Base-by-base conservation (phyloP, 2,329 filamentous ascomycete genomes). In the Sclerotinia trifoliorum region DNA sequence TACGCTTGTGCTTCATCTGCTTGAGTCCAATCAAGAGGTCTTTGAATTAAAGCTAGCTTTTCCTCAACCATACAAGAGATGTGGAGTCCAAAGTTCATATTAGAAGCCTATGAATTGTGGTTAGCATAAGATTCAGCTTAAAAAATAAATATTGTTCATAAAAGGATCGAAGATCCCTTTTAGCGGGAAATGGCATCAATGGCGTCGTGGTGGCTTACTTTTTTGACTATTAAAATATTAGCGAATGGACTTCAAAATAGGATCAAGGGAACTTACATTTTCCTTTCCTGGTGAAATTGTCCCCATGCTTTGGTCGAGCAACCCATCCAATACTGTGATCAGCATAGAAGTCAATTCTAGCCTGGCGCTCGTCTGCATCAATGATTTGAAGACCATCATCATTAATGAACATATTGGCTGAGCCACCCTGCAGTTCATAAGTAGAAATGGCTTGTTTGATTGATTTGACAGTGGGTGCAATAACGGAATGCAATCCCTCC, bases 381-480 rank as follows among this genome's bases (percentile, higher is more conserved):
- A 92, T 80, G 46, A 92, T 81, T 78, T 92, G 90, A 65, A 93
- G 82, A 74, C 90, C 90, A 72, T 92, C 89, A 72, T 92, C 90
- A 75, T 92, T 91, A 78, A 92, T 81, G 75, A 92, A 91, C 79
- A 92, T 88, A 77, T 92, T 92, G 71, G 89, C 89, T 10, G 89
- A 90, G n/a, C 90, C 90, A 71, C 90, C 90, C 75, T 92, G 90
- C 24, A 91, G 82, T 76, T 92, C 90, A 75, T 92, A 93, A 0
- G 88, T 91, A 44, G 88, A 90, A 76, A 92, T 92, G 71, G 90
- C 90, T 74, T 89, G 85, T 80, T 93, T 93, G 79, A 94, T 85
- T 2, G 90, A 93, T 75, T 87, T 88, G 74, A 94, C 86, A 0
- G 91, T 94, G 10, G 91, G 91, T 26, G 84, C 85, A 74, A 94